Evolutionary conservation across 2,329 filamentous ascomycete genomes (phyloP), one percentile per base, ranked within the genome.

Genomic region (Fusarium coicis): DNA sequence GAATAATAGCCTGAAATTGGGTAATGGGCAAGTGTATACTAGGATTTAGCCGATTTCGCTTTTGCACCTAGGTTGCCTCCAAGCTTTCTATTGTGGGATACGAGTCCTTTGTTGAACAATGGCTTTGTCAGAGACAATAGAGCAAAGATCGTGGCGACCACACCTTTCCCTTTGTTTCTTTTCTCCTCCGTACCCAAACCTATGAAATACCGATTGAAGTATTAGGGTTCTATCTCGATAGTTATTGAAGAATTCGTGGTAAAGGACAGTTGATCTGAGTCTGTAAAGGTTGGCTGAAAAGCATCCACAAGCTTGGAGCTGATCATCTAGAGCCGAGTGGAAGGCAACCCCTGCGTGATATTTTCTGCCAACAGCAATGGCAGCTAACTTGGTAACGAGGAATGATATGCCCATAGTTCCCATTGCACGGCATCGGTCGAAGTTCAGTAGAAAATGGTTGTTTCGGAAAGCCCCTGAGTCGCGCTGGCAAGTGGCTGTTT

Each of bases 321-420:
- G 6, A n/a, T 21, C n/a, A 52, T 4, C n/a, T 4, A 52, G 30
- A 52, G 47, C 10, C 10, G 47, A 50, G 30, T 0, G 7, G 21
- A 34, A 50, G 3, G 16, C n/a, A 52, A 7, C 26, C 26, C 26
- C 26, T 26, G 26, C 26, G 26, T 26, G 26, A 26, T 26, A 26
- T 26, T 26, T 26, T 26, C 4, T 26, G 26, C 26, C 26, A 26
- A 26, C 26, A 26, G 26, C 26, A 26, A 7, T 26, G 26, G 26
- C 26, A 26, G 7, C 26, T 26, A 26, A 26, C 26, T 26, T 26
- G 26, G 26, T 26, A 26, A 26, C 26, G 26, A 26, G 7, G 26
- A 26, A 34, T 15, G 32, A 12, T 34, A 34, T 34, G 9, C 26
- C 23, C 16, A 19, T 10, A 23, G 11, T 4, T 50, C 0, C 0